A percentile compares a stretch with the other conserved stretches of the same genome.
Conservation (phyloP, 2,329 filamentous ascomycete genomes). For the Colletotrichum chrysophilum region DNA sequence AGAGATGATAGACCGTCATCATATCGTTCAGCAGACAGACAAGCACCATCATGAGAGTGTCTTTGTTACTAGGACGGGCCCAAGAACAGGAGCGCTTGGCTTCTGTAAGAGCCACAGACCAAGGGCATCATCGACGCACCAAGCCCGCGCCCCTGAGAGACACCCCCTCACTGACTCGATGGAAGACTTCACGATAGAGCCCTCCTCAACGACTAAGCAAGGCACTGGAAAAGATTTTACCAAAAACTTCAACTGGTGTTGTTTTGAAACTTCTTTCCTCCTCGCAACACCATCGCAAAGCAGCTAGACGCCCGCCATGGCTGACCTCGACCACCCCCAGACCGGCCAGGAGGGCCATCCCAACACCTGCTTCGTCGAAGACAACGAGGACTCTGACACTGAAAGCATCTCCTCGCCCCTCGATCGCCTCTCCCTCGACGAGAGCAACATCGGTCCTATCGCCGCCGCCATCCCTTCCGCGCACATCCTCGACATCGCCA, state of each 20-base stretch:
- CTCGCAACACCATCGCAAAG: not conserved
- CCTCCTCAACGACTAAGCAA: not conserved
- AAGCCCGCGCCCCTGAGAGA: not conserved
- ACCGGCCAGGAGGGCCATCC: not conserved
- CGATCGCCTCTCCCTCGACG: not conserved
- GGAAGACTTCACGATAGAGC: not conserved
- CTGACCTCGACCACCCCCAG: not conserved
- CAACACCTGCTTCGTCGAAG: not conserved
- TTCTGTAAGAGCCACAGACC: not conserved
- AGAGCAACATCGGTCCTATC: not conserved
- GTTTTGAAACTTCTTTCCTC: not conserved
- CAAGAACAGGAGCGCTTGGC: not conserved
- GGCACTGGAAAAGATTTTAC: not conserved
- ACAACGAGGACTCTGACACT: not conserved
- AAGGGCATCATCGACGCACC: not conserved
- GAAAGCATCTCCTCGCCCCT: not conserved
- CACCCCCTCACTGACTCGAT: not conserved
- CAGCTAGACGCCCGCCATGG: not conserved
- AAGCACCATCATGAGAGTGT: not conserved
- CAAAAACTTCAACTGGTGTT: not conserved
- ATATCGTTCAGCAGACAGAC: not conserved
- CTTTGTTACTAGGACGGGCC: rapidly evolving
- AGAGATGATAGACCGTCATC: rapidly evolving
- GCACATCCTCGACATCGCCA: not conserved
- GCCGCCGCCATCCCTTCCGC: not conserved